Base-by-base conservation (phyloP, 305 asterid species). In the Striga hermonthica region DNA sequence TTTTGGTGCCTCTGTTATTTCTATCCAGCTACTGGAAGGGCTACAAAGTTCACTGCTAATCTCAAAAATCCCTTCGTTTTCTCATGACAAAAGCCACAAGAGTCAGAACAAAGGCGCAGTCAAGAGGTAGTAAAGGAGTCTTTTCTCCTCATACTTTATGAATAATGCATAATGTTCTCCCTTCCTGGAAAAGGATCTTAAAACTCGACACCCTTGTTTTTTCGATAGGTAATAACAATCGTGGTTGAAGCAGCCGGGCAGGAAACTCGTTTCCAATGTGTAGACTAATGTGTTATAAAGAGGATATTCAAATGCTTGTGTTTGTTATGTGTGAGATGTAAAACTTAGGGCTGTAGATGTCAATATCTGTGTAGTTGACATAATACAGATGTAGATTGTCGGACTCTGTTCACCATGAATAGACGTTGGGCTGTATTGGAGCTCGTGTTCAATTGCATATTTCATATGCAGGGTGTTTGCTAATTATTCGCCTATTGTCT, bases 11-110 rank as follows among this genome's bases (percentile, higher is more conserved):
- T 65, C 64, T 58, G 58, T 65, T 77, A 65, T 76, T 71, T 22
- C n/a, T 57, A 22, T 79, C 66, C 87, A 93, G 99, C 84, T 93
- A 52, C 68, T 93, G 84, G 99, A 93, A 85, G 99, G 99, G 64
- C 77, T 93, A 73, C 97, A 93, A 69, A 93, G 96, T 72, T 88
- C 97, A 1, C 81, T 88, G 62, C 64, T 79, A 11, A 75, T 84
- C 76, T 64, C 99, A n/a, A 93, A 90, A 77, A n/a, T 81, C 50
- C 88, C 94, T 43, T 68, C 91, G 10, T 72, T 80, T 66, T 88
- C 96, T 34, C 94, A 84, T 74, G 95, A 85, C 80, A 91, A 78
- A 74, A 80, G 77, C 77, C 84, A 78, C 65, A 81, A 80, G 82
- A 79, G 68, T 47, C 84, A 62, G 41, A 85, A 67, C 67, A 82